Conservation (phyloP, 2,329 filamentous ascomycete genomes). For the Diaporthe velutina region DNA sequence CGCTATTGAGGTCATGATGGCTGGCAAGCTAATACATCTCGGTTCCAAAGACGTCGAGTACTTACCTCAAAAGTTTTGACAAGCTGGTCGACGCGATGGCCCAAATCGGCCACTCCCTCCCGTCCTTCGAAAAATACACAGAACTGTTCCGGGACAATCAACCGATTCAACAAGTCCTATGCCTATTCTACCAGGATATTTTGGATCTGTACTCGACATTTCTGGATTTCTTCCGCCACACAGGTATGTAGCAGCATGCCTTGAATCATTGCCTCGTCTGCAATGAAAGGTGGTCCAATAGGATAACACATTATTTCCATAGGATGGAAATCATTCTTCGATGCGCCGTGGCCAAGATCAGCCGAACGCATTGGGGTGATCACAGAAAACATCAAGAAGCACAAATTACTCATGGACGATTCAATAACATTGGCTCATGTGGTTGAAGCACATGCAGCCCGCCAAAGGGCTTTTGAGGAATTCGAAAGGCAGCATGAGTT, state of each 20-base stretch:
- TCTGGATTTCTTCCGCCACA: background rate
- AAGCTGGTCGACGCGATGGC: background rate
- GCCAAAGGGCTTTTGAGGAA: background rate
- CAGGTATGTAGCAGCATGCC: background rate
- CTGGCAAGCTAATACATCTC: background rate
- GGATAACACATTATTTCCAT: background rate
- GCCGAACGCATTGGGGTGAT: background rate
- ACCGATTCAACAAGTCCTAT: background rate
- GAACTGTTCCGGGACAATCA: background rate
- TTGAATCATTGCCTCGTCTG: background rate
- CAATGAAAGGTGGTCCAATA: background rate
- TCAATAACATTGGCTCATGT: background rate
- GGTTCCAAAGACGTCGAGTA: background rate
- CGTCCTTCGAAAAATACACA: background rate
- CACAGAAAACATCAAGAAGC: background rate
- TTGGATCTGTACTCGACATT: background rate
- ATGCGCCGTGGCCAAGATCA: background rate
- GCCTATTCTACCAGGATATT: conserved; percentile 4
- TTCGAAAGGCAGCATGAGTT: background rate
- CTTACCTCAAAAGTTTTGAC: background rate
- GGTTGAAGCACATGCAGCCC: background rate
- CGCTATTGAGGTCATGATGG: background rate
- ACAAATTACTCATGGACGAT: background rate
- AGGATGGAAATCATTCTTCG: background rate
- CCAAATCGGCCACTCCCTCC: background rate